Base-by-base conservation (phyloP, 1,284 basidiomycete genomes). In the Ganoderma leucocontextum region DNA sequence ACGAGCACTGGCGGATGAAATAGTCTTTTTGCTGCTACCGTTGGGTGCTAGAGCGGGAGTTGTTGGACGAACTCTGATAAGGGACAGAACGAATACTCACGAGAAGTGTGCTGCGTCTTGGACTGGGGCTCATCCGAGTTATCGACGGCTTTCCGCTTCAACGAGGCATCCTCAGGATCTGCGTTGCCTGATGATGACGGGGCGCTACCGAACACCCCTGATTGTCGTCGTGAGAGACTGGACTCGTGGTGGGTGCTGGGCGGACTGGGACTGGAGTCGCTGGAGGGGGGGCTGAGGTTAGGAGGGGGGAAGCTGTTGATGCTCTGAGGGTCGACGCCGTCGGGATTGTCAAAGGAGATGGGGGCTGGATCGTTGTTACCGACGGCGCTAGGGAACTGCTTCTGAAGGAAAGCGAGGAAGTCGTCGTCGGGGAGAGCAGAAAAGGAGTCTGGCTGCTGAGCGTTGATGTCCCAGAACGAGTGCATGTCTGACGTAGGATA, bases 111-210 rank as follows among this genome's bases (percentile, higher is more conserved):
- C 70, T 88, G 87, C 64, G 79, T 82, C 83, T 93, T 94, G 70
- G 85, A 84, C 66, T 83, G 88, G 7, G 89, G 91, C 19, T 87
- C 89, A 13, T 84, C 83, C 49, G 81, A 74, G 65, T 85, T 84
- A 61, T 89, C 82, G 75, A 86, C 87, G 6, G 91, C 92, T 81
- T 94, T 95, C 75, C 93, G 87, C 80, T 95, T 94, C 69, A 91
- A 79, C 4, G 82, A 80, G 10, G 81, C 75, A 17, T 84, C 84
- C 2, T 83, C 80, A 38, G 38, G 58, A 63, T 55, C 49, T 13
- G 22, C 25, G 62, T 13, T 38, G n/a, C 49, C 42, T 63, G 66
- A 36, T 64, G 66, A 38, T 25, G 49, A 6, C 7, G 47, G 47
- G 64, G 67, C 60, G 39, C 33, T 63, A 49, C 71, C 76, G 70